These are phyloP conservation scores for Penicillium crustosum DNA, from an alignment of 2,329 filamentous ascomycete species.

Conservation along the genomic window DNA sequence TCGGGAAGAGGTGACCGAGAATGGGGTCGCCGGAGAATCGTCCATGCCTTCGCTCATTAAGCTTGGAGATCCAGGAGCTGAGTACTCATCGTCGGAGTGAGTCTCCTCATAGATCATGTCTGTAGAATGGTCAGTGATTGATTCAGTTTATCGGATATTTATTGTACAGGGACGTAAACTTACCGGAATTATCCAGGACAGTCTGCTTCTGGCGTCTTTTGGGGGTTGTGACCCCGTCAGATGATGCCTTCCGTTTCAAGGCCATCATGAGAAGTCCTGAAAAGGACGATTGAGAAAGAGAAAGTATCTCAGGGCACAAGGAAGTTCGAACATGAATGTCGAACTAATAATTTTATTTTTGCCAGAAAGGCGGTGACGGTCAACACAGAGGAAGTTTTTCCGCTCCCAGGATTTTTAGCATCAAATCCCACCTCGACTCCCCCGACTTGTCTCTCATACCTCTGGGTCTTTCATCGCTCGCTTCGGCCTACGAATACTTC, in stretches of 20 bases:
- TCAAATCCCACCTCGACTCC: conserved; percentile 17
- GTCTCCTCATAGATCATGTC: conserved; percentile 36
- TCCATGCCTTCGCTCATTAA: conserved; percentile 33
- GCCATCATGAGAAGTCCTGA: conserved; percentile 30
- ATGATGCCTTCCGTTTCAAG: conserved; percentile 37
- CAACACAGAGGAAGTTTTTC: conserved; percentile 38
- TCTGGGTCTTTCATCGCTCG: conserved; percentile 20
- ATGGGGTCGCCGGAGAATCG: conserved; percentile 53
- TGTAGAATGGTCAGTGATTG: conserved; percentile 33
- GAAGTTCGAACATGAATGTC: conserved; percentile 7
- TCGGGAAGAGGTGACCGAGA: conserved; percentile 49
- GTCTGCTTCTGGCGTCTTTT: conserved; percentile 36
- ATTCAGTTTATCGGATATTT: conserved; percentile 3
- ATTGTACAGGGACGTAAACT: conserved; percentile 9
- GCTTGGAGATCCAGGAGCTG: conserved; percentile 31
- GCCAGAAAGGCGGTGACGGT: conserved; percentile 37
- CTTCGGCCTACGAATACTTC: conserved; percentile 11
- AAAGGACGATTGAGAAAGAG: not conserved
- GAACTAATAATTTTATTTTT: conserved; percentile 33
- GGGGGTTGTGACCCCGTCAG: conserved; percentile 26
- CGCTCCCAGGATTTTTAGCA: conserved; percentile 30
- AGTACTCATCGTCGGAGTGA: conserved; percentile 37
- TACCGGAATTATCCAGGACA: conserved; percentile 32
- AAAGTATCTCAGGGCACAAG: not conserved
- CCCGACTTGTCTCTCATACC: conserved; percentile 18